Percentiles rank a stretch among this genome's conserved stretches.
Evolutionary conservation across 2,329 filamentous ascomycete genomes (phyloP).

Genomic region (Dactylellina cionopaga): DNA sequence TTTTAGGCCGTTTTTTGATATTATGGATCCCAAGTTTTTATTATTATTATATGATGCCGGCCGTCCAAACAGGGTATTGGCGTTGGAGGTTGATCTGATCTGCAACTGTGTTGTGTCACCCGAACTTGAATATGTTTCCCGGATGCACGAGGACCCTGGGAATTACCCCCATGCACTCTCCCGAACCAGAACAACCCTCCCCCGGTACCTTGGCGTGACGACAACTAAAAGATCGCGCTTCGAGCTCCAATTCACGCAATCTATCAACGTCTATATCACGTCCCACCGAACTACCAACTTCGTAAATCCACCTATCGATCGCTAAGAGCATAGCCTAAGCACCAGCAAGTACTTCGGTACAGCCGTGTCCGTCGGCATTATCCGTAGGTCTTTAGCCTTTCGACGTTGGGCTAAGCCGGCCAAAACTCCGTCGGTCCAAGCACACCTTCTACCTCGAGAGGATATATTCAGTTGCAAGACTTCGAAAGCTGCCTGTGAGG

Average conservation of each 20-base stretch:
- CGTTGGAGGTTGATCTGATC: slow-evolving; percentile 11
- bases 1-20: slow-evolving; percentile 9
- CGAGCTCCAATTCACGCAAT: not conserved
- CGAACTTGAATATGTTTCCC: not conserved
- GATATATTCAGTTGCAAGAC: not conserved
- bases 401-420: no score
- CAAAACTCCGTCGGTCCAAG: no score
- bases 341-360: no score
- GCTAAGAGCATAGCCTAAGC: no score
- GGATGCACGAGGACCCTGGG: slow-evolving; percentile 6
- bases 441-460: not conserved
- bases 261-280: not conserved
- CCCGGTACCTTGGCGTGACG: slow-evolving; percentile 22
- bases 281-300: no score
- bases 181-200: no score
- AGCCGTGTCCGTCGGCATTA: no score
- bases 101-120: slow-evolving; percentile 16
- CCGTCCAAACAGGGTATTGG: no score
- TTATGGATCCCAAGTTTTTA: slow-evolving; percentile 18
- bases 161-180: no score
- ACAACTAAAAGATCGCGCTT: slow-evolving; percentile 10
- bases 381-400: no score
- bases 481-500: not conserved
- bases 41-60: slow-evolving; percentile 22
- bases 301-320: no score